A percentile compares a stretch with the other conserved stretches of the same genome.
Evolutionary conservation across 345 rosid species (phyloP).

Genomic region (Hibiscus tridactylites): DNA sequence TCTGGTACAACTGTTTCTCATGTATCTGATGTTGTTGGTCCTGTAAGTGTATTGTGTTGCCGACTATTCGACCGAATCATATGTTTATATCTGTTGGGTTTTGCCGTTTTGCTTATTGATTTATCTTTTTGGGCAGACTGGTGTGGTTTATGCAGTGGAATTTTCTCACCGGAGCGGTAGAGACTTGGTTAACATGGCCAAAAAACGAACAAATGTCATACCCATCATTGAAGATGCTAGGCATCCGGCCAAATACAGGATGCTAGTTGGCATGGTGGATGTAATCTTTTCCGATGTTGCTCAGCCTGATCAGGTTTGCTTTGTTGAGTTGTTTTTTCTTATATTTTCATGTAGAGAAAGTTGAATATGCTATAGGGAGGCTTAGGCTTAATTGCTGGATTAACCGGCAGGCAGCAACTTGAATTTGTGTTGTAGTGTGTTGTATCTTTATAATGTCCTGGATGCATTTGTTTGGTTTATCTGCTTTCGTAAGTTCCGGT

Average conservation of each 20-base stretch:
- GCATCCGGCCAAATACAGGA: conserved; percentile 92
- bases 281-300: conserved; percentile 99
- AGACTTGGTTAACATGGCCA: conserved; percentile 97
- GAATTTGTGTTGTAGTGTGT: not conserved
- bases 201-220: conserved; percentile 86
- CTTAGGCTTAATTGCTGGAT: not conserved
- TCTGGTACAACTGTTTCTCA: conserved; percentile 98
- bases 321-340: not conserved
- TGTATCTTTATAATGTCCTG: not conserved
- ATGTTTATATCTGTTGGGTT: not conserved
- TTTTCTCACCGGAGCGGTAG: conserved; percentile 97
- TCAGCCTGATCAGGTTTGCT: conserved; percentile 94
- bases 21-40: conserved; percentile 93
- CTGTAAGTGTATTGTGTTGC: conserved; percentile 42
- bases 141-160: conserved; percentile 92
- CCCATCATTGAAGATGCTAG: conserved; percentile 99
- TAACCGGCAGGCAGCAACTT: not conserved
- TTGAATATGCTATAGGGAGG: not conserved
- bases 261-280: conserved; percentile 99
- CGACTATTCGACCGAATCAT: not conserved
- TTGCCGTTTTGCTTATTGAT: conserved; percentile 5
- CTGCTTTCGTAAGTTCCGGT: not conserved
- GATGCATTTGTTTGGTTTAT: not conserved
- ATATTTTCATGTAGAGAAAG: not conserved
- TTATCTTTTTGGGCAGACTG: conserved; percentile 31